phyloP scores from a whole-genome alignment of 108 stramenopile genomes.

The Skeletonema potamos region DNA sequence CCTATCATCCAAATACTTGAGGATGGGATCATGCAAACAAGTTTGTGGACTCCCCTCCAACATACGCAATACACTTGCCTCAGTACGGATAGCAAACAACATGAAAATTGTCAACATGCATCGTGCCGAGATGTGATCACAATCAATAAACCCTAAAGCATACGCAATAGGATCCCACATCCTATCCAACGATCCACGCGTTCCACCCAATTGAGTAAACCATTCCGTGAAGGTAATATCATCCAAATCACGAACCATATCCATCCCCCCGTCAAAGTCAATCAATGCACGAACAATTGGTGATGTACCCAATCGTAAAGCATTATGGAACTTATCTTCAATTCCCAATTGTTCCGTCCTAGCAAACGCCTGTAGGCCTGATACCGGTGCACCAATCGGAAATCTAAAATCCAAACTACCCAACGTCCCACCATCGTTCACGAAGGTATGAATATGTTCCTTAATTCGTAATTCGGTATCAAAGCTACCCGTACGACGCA shows the following conservation, averaged over 20 bases:
- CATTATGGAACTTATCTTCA: slow-evolving; percentile 92
- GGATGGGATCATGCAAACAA: slow-evolving; percentile 93
- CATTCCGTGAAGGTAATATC: slow-evolving; percentile 96
- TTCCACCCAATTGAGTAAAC: slow-evolving; percentile 91
- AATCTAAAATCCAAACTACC: slow-evolving; percentile 92
- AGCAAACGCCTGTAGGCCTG: slow-evolving; percentile 92
- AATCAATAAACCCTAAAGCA: slow-evolving; percentile 95
- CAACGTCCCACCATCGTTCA: slow-evolving; percentile 88
- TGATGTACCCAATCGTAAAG: slow-evolving; percentile 85
- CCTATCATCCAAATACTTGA: slow-evolving; percentile 91
- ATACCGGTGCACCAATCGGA: slow-evolving; percentile 94
- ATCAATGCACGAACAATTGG: slow-evolving; percentile 94
- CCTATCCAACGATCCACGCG: slow-evolving; percentile 85
- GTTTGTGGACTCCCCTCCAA: slow-evolving; percentile 94
- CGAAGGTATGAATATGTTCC: slow-evolving; percentile 93
- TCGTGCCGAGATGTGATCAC: slow-evolving; percentile 93
- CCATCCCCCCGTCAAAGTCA: slow-evolving; percentile 96
- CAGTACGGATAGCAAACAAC: slow-evolving; percentile 94
- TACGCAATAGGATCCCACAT: slow-evolving; percentile 99
- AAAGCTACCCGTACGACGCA: slow-evolving; percentile 92
- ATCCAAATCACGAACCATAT: slow-evolving; percentile 95
- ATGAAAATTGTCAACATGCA: slow-evolving; percentile 98
- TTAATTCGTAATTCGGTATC: slow-evolving; percentile 89
- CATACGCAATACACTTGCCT: slow-evolving; percentile 96
- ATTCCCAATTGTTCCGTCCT: slow-evolving; percentile 87